A percentile compares a stretch with the other conserved stretches of the same genome.
Conservation (phyloP, 2,329 filamentous ascomycete genomes). For the Botrytis sinoallii region DNA sequence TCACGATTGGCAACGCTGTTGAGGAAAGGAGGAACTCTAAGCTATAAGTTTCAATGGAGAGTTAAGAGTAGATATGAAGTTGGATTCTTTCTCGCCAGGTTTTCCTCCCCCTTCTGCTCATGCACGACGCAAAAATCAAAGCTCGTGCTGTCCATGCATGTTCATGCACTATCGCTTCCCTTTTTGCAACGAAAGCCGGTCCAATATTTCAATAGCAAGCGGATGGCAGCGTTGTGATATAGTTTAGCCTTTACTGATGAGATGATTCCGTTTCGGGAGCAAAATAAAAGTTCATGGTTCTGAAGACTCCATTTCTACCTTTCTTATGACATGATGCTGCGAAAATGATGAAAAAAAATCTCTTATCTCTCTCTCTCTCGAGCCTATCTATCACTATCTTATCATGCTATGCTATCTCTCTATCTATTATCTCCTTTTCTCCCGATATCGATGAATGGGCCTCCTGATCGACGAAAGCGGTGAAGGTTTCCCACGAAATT, state of each 20-base stretch:
- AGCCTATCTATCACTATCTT: constrained; percentile 4
- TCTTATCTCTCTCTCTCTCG: background rate
- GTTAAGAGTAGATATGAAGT: constrained; percentile 14
- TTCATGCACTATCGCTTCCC: constrained; percentile 14
- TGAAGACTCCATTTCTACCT: background rate
- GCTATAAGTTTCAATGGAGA: constrained; percentile 10
- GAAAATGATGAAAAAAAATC: background rate
- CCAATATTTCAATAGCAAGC: background rate
- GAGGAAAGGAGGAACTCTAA: background rate
- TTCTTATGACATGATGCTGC: background rate
- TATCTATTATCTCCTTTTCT: background rate
- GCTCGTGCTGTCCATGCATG: constrained; percentile 13
- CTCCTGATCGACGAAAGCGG: constrained; percentile 10
- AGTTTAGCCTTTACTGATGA: background rate
- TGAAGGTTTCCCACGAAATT: background rate
- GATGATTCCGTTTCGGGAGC: background rate
- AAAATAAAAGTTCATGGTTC: constrained; percentile 11
- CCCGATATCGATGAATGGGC: background rate
- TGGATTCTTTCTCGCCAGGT: background rate
- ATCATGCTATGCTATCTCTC: constrained; percentile 2
- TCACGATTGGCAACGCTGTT: background rate
- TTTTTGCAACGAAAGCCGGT: background rate
- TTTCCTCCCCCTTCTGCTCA: constrained; percentile 11
- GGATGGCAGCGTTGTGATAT: constrained; percentile 5
- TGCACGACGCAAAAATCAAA: constrained; percentile 14